Base-by-base conservation (phyloP, 179 eudicot species). In the Vitellaria paradoxa region DNA sequence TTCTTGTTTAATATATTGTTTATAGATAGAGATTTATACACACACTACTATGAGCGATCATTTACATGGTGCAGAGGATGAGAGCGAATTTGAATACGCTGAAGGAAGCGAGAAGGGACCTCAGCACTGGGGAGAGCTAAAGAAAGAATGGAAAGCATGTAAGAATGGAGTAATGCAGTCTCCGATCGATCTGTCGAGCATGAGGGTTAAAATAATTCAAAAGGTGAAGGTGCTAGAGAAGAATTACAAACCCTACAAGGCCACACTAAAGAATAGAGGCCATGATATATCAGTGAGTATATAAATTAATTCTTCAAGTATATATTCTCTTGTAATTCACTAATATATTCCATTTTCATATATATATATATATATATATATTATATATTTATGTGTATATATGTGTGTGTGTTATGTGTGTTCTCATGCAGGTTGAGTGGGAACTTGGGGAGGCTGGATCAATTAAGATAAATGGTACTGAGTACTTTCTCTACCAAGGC, bases 121-220 rank as follows among this genome's bases (percentile, higher is more conserved):
- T 1, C 55, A 46, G 23, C 73, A 68, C 0, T 89, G 93, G 93
- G 93, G 91, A 15, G 70, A 81, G 37, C 53, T 89, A 3, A 81
- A 80, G 77, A 37, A 79, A 17, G 91, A 88, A 77, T 88, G 89
- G 93, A 78, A 47, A 0, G 78, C 71, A 4, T 89, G 93, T 55
- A 88, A 79, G 12, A 56, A 74, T 0, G 93, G 89, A 9, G 47
- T 73, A 50, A 74, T 83, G 81, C 93, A 89, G 66, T 89, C 93
- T 45, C 93, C 93, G 0, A 83, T 89, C n/a, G 93, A 88, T 73
- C 76, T 89, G 80, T 68, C 75, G 14, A 72, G 83, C 66, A 77
- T 9, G 5, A 88, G 86, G 77, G 89, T 89, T 3, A 11, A 74
- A 21, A 18, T 83, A 0, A 64, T 82, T 14, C 74, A 72, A 0